Percentiles rank a stretch among this genome's conserved stretches.
Conservation (phyloP, 441 rosid species). For the Iberis amara region DNA sequence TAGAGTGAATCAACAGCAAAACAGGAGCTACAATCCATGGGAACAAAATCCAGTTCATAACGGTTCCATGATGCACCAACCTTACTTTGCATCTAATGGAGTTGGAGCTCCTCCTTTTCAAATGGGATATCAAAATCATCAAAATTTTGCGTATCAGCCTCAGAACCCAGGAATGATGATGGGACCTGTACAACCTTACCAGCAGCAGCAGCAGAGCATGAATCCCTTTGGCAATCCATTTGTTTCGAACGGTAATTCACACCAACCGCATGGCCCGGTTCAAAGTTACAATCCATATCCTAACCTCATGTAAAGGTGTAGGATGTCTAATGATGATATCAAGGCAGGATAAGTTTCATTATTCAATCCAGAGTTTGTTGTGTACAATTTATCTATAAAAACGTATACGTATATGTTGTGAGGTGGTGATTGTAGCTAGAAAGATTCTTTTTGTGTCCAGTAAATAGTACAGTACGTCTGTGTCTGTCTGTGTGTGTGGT, state of each 20-base stretch:
- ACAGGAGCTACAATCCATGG: slow-evolving; percentile 81
- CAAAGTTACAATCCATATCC: slow-evolving; percentile 75
- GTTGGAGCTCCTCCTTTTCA: slow-evolving; percentile 64
- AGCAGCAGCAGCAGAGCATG: slow-evolving; percentile 34
- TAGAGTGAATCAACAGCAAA: slow-evolving; percentile 63
- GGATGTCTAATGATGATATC: background rate
- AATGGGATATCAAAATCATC: slow-evolving; percentile 82
- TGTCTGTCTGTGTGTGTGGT: background rate
- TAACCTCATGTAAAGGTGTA: slow-evolving; percentile 40
- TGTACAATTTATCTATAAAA: slow-evolving; percentile 5
- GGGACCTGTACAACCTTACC: slow-evolving; percentile 35
- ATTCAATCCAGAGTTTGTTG: slow-evolving; percentile 10
- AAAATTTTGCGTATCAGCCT: slow-evolving; percentile 51
- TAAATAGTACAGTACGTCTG: slow-evolving; percentile 12
- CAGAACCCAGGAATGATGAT: slow-evolving; percentile 44
- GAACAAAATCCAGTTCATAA: slow-evolving; percentile 46
- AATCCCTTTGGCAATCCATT: slow-evolving; percentile 51
- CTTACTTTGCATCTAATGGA: slow-evolving; percentile 51
- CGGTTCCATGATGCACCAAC: slow-evolving; percentile 61
- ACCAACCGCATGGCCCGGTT: slow-evolving; percentile 55
- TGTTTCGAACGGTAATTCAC: slow-evolving; percentile 36
- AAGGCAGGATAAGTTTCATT: slow-evolving; percentile 4
- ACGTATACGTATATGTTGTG: slow-evolving; percentile 21
- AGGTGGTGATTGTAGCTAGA: slow-evolving; percentile 16
- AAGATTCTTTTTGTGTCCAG: slow-evolving; percentile 20